These are phyloP conservation scores for Mollisiaceae sp. DNA, from an alignment of 2,329 filamentous ascomycete species.

Conservation along the genomic window DNA sequence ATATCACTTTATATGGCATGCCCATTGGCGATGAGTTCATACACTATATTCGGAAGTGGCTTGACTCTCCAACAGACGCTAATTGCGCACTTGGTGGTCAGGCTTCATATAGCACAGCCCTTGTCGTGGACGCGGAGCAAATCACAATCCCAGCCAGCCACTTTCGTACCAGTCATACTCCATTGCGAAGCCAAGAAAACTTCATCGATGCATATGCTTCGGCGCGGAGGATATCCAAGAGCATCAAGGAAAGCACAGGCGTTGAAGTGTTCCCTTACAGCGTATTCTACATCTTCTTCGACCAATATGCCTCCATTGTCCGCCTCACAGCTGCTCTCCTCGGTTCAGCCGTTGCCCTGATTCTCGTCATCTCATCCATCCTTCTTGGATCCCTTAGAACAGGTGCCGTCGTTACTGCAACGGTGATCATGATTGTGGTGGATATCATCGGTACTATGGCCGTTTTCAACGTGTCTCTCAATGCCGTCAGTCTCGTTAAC, in stretches of 20 bases:
- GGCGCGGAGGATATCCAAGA: constrained; percentile 83
- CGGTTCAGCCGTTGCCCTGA: constrained; percentile 81
- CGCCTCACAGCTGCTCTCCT: constrained; percentile 79
- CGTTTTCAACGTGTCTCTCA: constrained; percentile 83
- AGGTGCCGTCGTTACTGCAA: constrained; percentile 79
- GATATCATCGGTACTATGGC: constrained; percentile 98
- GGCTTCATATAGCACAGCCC: constrained; percentile 83
- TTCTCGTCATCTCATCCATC: constrained; percentile 78
- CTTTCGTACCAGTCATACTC: constrained; percentile 89
- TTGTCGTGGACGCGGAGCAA: constrained; percentile 74
- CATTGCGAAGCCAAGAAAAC: constrained; percentile 84
- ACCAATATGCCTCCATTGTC: constrained; percentile 90
- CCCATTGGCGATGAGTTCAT: constrained; percentile 92
- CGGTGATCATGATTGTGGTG: constrained; percentile 90
- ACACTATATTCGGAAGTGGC: constrained; percentile 82
- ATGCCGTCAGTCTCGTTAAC: constrained; percentile 94
- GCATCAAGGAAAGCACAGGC: constrained; percentile 72
- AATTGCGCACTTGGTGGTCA: constrained; percentile 88
- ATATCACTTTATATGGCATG: constrained; percentile 88
- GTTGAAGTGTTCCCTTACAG: constrained; percentile 94
- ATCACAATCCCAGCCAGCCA: constrained; percentile 80
- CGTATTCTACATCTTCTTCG: constrained; percentile 98
- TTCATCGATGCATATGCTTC: constrained; percentile 92
- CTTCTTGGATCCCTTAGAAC: constrained; percentile 86
- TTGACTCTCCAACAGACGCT: constrained; percentile 77